Percentiles rank a stretch among this genome's conserved stretches.
Evolutionary conservation across 1,284 basidiomycete genomes (phyloP).

Genomic region (Mycena sp.): DNA sequence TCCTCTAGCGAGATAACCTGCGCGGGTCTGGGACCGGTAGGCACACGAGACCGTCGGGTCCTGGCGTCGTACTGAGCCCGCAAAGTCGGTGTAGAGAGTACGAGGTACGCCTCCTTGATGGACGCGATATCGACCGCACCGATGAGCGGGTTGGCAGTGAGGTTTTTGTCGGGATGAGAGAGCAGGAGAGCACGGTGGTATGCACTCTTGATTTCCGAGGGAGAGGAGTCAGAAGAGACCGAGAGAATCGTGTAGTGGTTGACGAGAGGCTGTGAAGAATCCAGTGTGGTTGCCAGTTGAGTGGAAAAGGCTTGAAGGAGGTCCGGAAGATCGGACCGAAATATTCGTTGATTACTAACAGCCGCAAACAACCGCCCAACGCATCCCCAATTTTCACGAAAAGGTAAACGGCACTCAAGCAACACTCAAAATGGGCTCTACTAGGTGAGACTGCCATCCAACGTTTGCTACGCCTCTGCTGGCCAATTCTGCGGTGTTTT

Average conservation of each 20-base stretch:
- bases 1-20: constrained; percentile 82
- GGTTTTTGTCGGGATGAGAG: constrained; percentile 74
- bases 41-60: background rate
- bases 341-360: background rate
- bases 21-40: constrained; percentile 66
- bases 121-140: constrained; percentile 49
- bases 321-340: too few relatives aligned
- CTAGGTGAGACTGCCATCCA: constrained; percentile 15
- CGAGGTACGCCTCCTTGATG: constrained; percentile 69
- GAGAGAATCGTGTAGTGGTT: constrained; percentile 61
- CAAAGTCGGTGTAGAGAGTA: constrained; percentile 56
- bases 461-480: background rate
- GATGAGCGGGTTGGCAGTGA: background rate
- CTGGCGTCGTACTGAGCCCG: constrained; percentile 61
- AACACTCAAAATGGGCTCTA: constrained; percentile 21
- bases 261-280: constrained; percentile 17
- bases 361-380: background rate
- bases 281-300: too few relatives aligned
- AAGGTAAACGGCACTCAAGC: background rate
- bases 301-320: too few relatives aligned
- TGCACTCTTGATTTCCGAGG: constrained; percentile 68
- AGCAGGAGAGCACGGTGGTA: constrained; percentile 74
- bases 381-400: background rate
- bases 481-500: background rate
- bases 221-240: constrained; percentile 51